Base-by-base conservation (phyloP, 129 eudicot genomes). In the Escallonia herrerae region DNA sequence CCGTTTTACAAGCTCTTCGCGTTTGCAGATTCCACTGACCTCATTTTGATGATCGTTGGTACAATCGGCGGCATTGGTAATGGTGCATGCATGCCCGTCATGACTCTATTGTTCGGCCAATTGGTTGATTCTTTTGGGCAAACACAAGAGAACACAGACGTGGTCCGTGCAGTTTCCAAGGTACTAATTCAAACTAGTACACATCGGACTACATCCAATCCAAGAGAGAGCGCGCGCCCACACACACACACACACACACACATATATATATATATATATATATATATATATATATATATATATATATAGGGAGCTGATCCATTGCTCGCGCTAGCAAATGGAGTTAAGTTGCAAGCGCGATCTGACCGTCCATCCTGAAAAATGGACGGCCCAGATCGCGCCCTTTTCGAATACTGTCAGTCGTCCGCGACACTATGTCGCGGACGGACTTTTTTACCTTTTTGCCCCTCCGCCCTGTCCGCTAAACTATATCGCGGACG, bases 1-100 rank as follows among this genome's bases (percentile, higher is more conserved):
- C 95, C 97, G 33, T 91, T 91, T 69, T 67, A 84, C 74, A 87
- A 85, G 83, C 89, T 91, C 12, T 91, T 91, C 67, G 53, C 86
- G 44, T 91, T 91, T 79, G 90, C 97, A 0, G 97, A 91, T 77
- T 74, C 87, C 41, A 71, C 60, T 10, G 97, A 91, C 67, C 75
- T 77, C 71, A 15, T 83, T 10, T 60, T 91, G 72, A 91, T 91
- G 97, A 76, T 80, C 53, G 70, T 74, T 51, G 97, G 97, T 52
- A 63, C 95, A 5, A 56, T 91, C 63, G 97, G 90, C 49, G 90
- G 90, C 42, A 39, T 83, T 43, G 97, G 80, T 3, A 88, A 91
- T 63, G 97, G 97, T 11, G 6, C 77, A n/a, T 78, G 84, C 43
- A 59, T 78, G 72, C 97, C 97, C 48, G 57, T 91, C 22, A 87